Percentiles rank a stretch among this genome's conserved stretches.
These are phyloP conservation scores for Panaeolus cyanescens DNA, from an alignment of 768 basidiomycete species.

Conservation along the genomic window DNA sequence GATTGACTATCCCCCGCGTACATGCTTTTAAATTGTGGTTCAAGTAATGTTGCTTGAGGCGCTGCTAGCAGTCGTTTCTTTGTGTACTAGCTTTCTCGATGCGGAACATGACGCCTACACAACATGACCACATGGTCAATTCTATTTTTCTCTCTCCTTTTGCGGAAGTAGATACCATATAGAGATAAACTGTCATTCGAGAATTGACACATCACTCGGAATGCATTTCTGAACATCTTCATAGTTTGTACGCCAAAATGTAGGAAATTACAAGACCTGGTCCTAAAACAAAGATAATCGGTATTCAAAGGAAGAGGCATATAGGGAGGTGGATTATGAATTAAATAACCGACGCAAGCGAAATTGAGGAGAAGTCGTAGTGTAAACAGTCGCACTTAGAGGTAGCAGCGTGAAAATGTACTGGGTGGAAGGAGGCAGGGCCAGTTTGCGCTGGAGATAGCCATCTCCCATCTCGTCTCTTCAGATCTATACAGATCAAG, in stretches of 20 bases:
- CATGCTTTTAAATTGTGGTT: background rate
- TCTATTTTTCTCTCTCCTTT: constrained; percentile 26
- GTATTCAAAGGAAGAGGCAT: constrained; percentile 6
- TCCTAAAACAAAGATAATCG: background rate
- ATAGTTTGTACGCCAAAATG: background rate
- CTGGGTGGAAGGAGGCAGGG: constrained; percentile 76
- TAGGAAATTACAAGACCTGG: constrained; percentile 5
- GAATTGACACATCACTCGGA: constrained; percentile 3
- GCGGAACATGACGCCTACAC: constrained; percentile 1
- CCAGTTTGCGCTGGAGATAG: constrained; percentile 65
- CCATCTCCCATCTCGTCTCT: constrained; percentile 65
- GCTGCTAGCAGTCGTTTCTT: background rate
- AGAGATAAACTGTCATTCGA: constrained; percentile 14
- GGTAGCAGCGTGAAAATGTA: constrained; percentile 80
- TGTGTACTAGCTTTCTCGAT: background rate
- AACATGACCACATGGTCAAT: background rate
- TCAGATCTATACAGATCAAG: constrained; percentile 60
- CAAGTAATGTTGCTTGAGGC: constrained; percentile 7
- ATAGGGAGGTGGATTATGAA: background rate
- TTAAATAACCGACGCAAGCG: background rate
- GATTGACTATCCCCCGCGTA: constrained; percentile 15
- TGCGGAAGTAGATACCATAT: constrained; percentile 34
- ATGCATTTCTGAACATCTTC: constrained; percentile 3
- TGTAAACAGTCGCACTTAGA: constrained; percentile 32
- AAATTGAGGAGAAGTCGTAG: background rate